Evolutionary conservation across 257 asterid species (phyloP).

Genomic region (Petunia axillaris): DNA sequence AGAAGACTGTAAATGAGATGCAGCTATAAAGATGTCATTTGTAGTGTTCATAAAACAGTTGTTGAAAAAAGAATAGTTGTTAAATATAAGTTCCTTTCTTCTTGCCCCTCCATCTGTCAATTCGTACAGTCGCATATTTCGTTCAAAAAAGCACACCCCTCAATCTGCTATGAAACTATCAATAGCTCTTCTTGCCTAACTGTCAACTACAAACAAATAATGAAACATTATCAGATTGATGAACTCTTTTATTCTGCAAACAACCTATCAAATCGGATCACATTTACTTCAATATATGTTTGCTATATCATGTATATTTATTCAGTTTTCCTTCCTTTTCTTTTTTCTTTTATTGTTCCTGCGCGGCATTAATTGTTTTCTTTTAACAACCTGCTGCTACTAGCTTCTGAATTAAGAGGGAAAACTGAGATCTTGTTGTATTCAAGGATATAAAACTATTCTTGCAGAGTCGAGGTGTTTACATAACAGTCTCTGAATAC

Average conservation of each 20-base stretch:
- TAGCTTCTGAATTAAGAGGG: too few species aligned
- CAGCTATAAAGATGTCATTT: neutral
- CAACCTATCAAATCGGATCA: neutral
- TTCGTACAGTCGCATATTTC: neutral
- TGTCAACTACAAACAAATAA: too few species aligned
- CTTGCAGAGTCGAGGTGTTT: neutral
- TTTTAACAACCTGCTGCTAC: too few species aligned
- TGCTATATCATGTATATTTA: neutral
- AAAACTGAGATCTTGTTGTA: neutral
- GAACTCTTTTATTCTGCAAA: neutral
- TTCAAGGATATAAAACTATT: neutral
- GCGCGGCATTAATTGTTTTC: neutral
- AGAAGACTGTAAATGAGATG: constrained; percentile 2
- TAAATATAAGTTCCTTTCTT: constrained; percentile 1
- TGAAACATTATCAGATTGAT: neutral
- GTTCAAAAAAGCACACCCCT: neutral
- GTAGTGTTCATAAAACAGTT: neutral
- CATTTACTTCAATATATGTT: neutral
- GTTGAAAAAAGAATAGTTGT: neutral
- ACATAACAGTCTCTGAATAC: neutral
- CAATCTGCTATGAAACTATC: neutral
- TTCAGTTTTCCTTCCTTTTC: neutral
- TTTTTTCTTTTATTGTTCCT: neutral
- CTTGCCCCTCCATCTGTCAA: neutral
- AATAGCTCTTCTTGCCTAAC: neutral